Evolutionary conservation across 2,329 filamentous ascomycete genomes (phyloP), one percentile per base, ranked within the genome.

Genomic region (Sclerotinia borealis): DNA sequence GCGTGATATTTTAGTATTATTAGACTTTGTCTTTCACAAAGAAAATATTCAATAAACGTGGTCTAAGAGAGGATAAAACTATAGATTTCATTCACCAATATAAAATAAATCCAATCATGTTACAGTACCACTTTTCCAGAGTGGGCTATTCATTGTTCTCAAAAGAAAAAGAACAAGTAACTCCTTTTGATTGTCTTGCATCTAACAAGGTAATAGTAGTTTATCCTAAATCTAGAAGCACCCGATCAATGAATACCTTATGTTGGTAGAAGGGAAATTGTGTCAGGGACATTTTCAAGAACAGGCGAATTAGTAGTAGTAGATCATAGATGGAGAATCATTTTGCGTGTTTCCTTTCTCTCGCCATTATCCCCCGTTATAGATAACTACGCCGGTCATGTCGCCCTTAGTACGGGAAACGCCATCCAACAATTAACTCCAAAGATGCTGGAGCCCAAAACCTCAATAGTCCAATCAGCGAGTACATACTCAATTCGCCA

Each of bases 371-470:
- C 22, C 29, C 54, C 39, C 39, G 27, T 34, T 34, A 47, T 58
- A 34, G 29, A 58, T 47, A 58, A 58, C 47, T 58, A 58, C 39
- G 45, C 10, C 25, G 8, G 11, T 45, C 45, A 34, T 15, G n/a
- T n/a, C 13, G 17, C 27, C 9, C 19, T 34, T 45, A 34, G 22
- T 31, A 37, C 17, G 17, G n/a, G n/a, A 59, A 47, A 58, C 50
- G 51, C 60, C 60, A 31, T 47, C 50, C 39, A 58, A 56, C 19
- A 17, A 27, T 39, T 13, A 48, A 48, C 29, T 41, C 52, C 49
- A 59, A 63, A 54, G 27, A 58, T 31, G 17, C 41, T 34, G 50
- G 49, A 47, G 25, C 54, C 54, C 59, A 63, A 63, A 36, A 11
- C 37, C 4, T 43, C 31, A 59, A 59, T 51, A 63, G 15, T 22